Conservation (phyloP, 225 moss, liverwort and hornwort genomes). For the Pseudoscleropodium purum region DNA sequence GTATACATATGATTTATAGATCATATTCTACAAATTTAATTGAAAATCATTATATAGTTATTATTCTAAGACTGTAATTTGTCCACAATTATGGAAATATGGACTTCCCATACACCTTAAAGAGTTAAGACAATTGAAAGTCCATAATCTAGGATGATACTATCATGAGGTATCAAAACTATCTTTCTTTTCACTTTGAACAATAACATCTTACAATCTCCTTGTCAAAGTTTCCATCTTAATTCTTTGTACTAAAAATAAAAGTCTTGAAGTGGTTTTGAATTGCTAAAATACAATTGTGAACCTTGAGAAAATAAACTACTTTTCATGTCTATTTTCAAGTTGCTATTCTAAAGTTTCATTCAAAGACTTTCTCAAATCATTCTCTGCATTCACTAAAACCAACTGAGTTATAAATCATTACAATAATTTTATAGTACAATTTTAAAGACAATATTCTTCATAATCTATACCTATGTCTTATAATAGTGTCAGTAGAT, state of each 20-base stretch:
- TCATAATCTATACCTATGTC: background rate
- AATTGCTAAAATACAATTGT: background rate
- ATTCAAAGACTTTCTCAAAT: background rate
- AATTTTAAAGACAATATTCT: background rate
- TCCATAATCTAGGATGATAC: too few relatives aligned
- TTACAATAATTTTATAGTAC: too few relatives aligned
- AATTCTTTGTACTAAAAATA: background rate
- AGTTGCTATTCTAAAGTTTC: background rate
- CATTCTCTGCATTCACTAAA: background rate
- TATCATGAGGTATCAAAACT: background rate
- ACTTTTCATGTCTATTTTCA: background rate
- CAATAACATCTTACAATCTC: background rate
- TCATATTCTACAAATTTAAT: background rate
- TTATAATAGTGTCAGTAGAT: too few relatives aligned
- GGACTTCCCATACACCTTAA: accelerated
- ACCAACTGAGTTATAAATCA: background rate
- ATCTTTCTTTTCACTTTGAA: background rate
- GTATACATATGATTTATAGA: background rate
- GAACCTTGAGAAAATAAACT: background rate
- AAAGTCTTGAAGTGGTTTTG: background rate
- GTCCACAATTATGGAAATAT: background rate
- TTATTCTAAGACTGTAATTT: background rate
- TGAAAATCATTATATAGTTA: background rate
- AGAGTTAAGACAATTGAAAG: too few relatives aligned
- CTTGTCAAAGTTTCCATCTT: background rate